A percentile compares a stretch with the other conserved stretches of the same genome.
These are phyloP conservation scores for Paecilomyces sp. DNA, from an alignment of 2,329 filamentous ascomycete species.

Conservation along the genomic window DNA sequence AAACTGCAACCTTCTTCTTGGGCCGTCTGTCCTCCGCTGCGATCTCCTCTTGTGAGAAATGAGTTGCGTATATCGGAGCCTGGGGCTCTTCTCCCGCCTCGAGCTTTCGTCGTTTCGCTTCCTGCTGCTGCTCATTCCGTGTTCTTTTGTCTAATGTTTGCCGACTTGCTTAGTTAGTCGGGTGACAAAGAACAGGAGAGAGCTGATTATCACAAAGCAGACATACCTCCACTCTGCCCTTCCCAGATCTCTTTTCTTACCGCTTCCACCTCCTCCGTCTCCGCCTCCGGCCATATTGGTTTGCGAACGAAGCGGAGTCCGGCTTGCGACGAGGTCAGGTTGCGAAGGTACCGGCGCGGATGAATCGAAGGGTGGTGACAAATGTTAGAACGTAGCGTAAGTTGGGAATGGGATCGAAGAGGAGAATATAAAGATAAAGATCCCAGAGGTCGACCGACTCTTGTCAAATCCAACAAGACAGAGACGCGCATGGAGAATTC, in stretches of 20 bases:
- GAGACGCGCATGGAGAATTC: neutral
- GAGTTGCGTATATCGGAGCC: constrained; percentile 47
- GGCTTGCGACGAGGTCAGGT: neutral
- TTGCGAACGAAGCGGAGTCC: neutral
- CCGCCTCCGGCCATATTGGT: constrained; percentile 9
- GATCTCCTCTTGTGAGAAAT: constrained; percentile 73
- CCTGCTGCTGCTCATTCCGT: constrained; percentile 44
- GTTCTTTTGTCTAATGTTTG: constrained; percentile 46
- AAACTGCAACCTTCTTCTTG: constrained; percentile 92
- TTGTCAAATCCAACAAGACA: neutral
- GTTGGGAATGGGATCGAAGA: neutral
- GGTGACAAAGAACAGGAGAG: constrained; percentile 4
- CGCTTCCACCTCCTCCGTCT: constrained; percentile 30
- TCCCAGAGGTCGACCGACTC: neutral
- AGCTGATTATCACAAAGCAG: constrained; percentile 4
- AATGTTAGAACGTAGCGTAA: neutral
- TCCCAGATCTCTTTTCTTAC: constrained; percentile 62
- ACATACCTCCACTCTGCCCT: constrained; percentile 59
- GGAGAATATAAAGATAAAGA: neutral
- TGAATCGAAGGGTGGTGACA: neutral
- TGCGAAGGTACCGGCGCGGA: neutral
- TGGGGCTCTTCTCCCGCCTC: constrained; percentile 38
- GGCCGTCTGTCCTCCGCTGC: constrained; percentile 78
- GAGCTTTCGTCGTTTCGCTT: constrained; percentile 49
- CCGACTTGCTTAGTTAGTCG: constrained; percentile 48